Evolutionary conservation across 306 rosid species (phyloP).

Genomic region (Corylus heterophylla): DNA sequence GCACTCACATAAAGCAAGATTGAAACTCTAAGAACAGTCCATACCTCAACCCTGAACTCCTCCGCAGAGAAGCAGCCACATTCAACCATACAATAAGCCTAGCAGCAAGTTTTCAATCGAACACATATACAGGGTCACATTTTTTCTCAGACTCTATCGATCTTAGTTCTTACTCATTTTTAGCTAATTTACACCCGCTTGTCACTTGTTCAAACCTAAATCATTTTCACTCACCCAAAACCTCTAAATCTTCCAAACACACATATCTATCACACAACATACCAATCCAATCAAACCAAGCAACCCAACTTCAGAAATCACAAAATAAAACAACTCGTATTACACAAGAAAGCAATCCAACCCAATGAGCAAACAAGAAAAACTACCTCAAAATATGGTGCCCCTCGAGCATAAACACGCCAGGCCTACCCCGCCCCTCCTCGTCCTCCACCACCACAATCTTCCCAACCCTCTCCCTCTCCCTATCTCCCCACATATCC

Average conservation of each 20-base stretch:
- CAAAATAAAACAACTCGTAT: not conserved
- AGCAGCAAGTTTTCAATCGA: not conserved
- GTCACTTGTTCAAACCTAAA: not conserved
- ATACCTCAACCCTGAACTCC: not conserved
- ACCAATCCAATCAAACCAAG: not conserved
- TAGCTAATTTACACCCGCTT: not conserved
- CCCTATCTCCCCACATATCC: conserved; percentile 69
- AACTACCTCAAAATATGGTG: conserved; percentile 67
- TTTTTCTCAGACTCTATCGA: too few species aligned
- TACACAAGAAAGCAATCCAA: not conserved
- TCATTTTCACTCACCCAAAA: not conserved
- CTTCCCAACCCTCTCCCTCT: conserved; percentile 63
- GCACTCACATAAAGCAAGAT: not conserved
- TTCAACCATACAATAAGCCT: not conserved
- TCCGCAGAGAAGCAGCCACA: not conserved
- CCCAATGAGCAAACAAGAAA: not conserved
- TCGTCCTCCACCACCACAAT: conserved; percentile 59
- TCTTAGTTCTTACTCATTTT: not conserved
- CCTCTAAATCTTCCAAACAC: not conserved
- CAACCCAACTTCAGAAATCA: not conserved
- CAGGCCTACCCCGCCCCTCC: conserved; percentile 31
- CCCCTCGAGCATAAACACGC: conserved; percentile 76
- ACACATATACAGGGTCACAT: not conserved
- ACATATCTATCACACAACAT: not conserved
- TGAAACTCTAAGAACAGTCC: not conserved